phyloP scores from a whole-genome alignment of 2,329 filamentous ascomycete genomes.

The Helotiales sp. region DNA sequence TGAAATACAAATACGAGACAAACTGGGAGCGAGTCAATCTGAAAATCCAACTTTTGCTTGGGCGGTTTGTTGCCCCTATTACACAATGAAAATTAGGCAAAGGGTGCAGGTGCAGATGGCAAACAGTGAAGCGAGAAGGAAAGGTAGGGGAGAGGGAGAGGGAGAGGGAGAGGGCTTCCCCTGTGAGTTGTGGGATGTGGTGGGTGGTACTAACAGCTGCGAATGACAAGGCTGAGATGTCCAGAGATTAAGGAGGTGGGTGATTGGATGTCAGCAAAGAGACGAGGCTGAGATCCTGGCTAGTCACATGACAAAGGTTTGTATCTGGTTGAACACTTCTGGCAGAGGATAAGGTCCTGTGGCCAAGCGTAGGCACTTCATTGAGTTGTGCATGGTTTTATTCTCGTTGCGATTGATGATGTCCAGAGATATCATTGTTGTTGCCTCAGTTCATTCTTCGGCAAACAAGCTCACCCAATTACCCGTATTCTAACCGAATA shows the following conservation, averaged over 20 bases:
- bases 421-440: too few species aligned
- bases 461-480: too few species aligned
- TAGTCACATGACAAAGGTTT: too few species aligned
- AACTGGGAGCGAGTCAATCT: background rate
- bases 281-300: background rate
- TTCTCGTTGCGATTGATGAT: too few species aligned
- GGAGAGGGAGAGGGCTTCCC: background rate
- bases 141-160: background rate
- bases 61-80: background rate
- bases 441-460: too few species aligned
- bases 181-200: background rate
- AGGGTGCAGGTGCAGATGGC: background rate
- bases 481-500: too few species aligned
- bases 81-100: background rate
- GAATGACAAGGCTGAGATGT: background rate
- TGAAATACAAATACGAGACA: background rate
- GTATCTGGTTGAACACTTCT: too few species aligned
- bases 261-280: background rate
- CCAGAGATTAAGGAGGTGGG: too few species aligned
- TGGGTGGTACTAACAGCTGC: background rate
- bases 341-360: too few species aligned
- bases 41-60: too few species aligned
- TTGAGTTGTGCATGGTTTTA: too few species aligned
- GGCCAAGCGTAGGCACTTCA: too few species aligned
- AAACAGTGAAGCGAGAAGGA: background rate